These are phyloP conservation scores for Saccharomycopsis phalli DNA, from an alignment of 1,139 yeast genomes.

Conservation along the genomic window DNA sequence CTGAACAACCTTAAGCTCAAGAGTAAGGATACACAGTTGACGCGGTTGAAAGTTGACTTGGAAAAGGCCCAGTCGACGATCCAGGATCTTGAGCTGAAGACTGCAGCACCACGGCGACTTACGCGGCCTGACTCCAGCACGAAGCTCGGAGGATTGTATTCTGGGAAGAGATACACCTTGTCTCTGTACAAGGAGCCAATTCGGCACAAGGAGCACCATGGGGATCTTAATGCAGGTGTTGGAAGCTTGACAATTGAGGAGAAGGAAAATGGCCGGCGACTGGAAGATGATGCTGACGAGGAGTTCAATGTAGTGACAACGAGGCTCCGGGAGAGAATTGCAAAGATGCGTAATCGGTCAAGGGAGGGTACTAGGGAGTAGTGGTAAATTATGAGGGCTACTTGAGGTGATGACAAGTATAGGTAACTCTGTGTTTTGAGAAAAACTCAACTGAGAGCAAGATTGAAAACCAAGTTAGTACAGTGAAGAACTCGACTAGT, in stretches of 20 bases:
- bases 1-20: slow-evolving; percentile 44
- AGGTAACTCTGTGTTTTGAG: too few species aligned
- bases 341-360: slow-evolving; percentile 73
- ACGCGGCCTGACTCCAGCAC: slow-evolving; percentile 7
- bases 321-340: slow-evolving; percentile 78
- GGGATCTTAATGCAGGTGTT: slow-evolving; percentile 18
- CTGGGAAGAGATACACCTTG: slow-evolving; percentile 1
- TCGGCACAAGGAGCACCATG: too few species aligned
- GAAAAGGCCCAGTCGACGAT: slow-evolving; percentile 45
- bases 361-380: slow-evolving; percentile 23
- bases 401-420: too few species aligned
- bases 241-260: slow-evolving; percentile 20
- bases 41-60: slow-evolving; percentile 49
- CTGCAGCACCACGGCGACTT: slow-evolving; percentile 21
- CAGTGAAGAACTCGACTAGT: not conserved
- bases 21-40: slow-evolving; percentile 59
- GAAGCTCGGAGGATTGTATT: not conserved
- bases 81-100: slow-evolving; percentile 45
- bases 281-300: slow-evolving; percentile 39
- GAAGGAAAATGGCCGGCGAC: slow-evolving; percentile 13
- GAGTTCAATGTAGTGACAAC: slow-evolving; percentile 84
- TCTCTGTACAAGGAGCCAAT: slow-evolving; percentile 7
- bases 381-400: not conserved
- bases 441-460: not conserved
- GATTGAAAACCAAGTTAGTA: not conserved